Percentiles rank a stretch among this genome's conserved stretches.
phyloP scores from a whole-genome alignment of 805 yeast genomes.

The Clavispora phyllophila region DNA sequence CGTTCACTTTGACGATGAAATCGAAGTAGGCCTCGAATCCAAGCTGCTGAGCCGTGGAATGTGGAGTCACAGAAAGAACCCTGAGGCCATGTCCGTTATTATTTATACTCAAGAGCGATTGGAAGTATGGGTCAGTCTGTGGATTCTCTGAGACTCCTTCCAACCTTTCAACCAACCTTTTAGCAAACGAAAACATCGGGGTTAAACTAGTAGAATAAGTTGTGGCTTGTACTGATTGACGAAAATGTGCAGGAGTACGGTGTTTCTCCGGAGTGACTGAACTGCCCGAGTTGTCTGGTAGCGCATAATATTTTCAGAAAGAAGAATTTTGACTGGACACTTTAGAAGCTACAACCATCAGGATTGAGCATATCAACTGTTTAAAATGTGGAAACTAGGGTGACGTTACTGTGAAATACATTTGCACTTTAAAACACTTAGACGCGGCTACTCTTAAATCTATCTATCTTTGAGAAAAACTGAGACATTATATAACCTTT shows the following conservation, averaged over 20 bases:
- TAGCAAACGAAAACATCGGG: constrained; percentile 41
- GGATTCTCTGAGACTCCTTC: constrained; percentile 22
- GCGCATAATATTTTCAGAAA: no score
- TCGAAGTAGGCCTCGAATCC: constrained; percentile 83
- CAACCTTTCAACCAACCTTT: constrained; percentile 36
- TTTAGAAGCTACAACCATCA: no score
- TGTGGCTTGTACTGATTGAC: not conserved
- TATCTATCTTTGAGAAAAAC: no score
- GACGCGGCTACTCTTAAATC: no score
- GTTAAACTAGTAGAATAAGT: not conserved
- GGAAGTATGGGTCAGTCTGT: constrained; percentile 31
- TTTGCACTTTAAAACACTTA: no score
- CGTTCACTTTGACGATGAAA: constrained; percentile 75
- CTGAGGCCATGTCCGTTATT: constrained; percentile 40
- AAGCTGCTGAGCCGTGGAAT: constrained; percentile 26
- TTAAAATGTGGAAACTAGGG: no score
- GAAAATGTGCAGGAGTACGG: not conserved
- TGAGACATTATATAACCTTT: no score
- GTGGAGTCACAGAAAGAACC: constrained; percentile 34
- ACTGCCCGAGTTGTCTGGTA: no score
- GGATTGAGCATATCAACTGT: no score
- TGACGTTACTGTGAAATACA: no score
- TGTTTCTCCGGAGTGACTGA: not conserved
- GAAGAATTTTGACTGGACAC: no score
- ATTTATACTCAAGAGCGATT: constrained; percentile 25